These are phyloP conservation scores for Leccinum barrowsii DNA, from an alignment of 768 basidiomycete genomes.

Conservation along the genomic window DNA sequence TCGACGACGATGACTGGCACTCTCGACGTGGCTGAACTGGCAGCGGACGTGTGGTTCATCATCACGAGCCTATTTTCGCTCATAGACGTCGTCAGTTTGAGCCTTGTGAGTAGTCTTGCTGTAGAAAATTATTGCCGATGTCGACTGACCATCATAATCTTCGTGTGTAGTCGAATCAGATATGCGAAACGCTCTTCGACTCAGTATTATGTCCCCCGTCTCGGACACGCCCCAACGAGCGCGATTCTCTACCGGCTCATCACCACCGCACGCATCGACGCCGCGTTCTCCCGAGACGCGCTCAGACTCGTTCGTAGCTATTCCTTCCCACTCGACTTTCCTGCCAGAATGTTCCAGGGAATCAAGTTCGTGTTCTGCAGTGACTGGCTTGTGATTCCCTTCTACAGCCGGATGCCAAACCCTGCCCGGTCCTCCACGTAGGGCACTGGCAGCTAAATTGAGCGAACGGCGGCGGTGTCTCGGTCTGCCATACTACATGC, in stretches of 20 bases:
- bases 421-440: constrained; percentile 5
- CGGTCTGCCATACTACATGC: too few relatives aligned
- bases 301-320: too few relatives aligned
- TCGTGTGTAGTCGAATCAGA: constrained; percentile 10
- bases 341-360: constrained; percentile 31
- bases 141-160: too few relatives aligned
- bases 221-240: constrained; percentile 1
- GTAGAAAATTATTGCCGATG: too few relatives aligned
- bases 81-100: too few relatives aligned
- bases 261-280: constrained; percentile 21
- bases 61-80: too few relatives aligned
- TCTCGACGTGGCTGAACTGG: too few relatives aligned
- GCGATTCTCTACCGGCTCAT: constrained; percentile 11
- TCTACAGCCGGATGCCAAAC: constrained; percentile 7
- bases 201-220: constrained; percentile 26
- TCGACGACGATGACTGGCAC: not conserved
- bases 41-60: too few relatives aligned
- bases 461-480: too few relatives aligned
- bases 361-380: constrained; percentile 28
- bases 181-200: constrained; percentile 23
- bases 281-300: constrained; percentile 13
- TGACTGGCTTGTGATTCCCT: constrained; percentile 22
- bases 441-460: too few relatives aligned
- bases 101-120: constrained; percentile 15
- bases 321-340: constrained; percentile 28